Evolutionary conservation across 2,329 filamentous ascomycete species (phyloP), one percentile per base, ranked within the genome.

Genomic region (Nigrospora osmanthi): DNA sequence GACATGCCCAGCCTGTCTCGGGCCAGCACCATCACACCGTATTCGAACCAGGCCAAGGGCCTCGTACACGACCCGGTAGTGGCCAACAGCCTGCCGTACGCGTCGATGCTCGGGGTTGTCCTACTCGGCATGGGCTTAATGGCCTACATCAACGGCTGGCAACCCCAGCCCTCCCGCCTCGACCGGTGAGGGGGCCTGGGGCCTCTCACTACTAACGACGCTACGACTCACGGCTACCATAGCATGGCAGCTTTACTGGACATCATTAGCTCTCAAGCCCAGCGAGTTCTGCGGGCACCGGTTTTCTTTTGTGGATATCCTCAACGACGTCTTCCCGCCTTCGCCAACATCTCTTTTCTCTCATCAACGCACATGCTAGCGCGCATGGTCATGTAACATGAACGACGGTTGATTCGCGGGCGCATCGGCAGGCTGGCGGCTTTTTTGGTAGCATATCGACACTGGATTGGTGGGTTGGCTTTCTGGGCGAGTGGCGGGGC

Each of bases 91-190:
- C 71, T 87, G 47, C 87, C 87, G 14, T 91, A 90, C 58, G 83
- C 85, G 35, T 89, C 85, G 2, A 89, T 91, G 78, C 66, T 93
- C 38, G 85, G 87, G 11, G 87, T 93, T 31, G 87, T 93, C 23
- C 65, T 93, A 45, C 69, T 93, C 49, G 87, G 87, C 31, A 84
- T 93, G 69, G 85, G 87, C 13, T 63, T 93, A 52, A 93, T 93
- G 87, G 86, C 85, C 36, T 90, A 89, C 64, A 74, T 93, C 54
- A 93, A 93, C 58, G 84, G 85, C 42, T 91, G 86, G 86, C 40
- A 42, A 23, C 32, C 40, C 15, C 40, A 42, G 19, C 34, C 40
- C 10, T 42, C 40, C 16, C 40, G 40, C 13, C 40, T 42, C 19
- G 33, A 42, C 12, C 33, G n/a, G 30, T 42, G 28, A 34, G 28